These are phyloP conservation scores for Protostelium mycophagum DNA, from an alignment of 78 protist genomes.

Conservation along the genomic window DNA sequence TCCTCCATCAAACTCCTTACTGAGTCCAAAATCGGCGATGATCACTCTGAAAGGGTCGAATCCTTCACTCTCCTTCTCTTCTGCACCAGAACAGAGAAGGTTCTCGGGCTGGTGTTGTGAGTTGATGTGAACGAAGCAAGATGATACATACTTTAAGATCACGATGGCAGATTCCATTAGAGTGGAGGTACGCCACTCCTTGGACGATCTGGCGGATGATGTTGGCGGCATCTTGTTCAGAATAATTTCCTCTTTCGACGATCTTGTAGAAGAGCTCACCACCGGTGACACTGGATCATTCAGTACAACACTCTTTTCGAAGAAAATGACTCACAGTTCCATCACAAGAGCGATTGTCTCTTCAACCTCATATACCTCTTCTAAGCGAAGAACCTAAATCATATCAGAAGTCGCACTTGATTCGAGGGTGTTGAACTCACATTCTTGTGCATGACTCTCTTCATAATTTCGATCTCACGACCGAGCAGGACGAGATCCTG, in stretches of 20 bases:
- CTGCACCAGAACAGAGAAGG: constrained; percentile 58
- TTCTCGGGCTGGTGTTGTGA: constrained; percentile 58
- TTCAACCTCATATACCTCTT: neutral
- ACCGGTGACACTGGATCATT: constrained; percentile 66
- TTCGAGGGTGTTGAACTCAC: constrained; percentile 7
- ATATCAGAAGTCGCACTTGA: neutral
- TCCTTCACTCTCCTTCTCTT: constrained; percentile 61
- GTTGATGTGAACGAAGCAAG: neutral
- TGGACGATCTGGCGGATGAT: constrained; percentile 65
- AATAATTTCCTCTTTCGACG: constrained; percentile 77
- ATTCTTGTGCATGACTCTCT: constrained; percentile 57
- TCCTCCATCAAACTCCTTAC: constrained; percentile 57
- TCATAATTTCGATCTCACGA: constrained; percentile 65
- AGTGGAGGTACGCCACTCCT: constrained; percentile 82
- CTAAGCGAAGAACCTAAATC: neutral
- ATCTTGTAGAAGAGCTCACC: constrained; percentile 91
- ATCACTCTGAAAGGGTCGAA: constrained; percentile 37
- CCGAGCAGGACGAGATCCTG: constrained; percentile 38
- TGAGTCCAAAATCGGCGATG: constrained; percentile 71
- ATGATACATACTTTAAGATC: constrained; percentile 72
- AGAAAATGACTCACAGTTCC: neutral
- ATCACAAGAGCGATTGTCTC: neutral
- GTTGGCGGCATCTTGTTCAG: constrained; percentile 75
- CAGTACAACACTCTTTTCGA: neutral
- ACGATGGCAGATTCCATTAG: constrained; percentile 81